Base-by-base conservation (phyloP, 306 rosid species). In the Fragaria iinumae region DNA sequence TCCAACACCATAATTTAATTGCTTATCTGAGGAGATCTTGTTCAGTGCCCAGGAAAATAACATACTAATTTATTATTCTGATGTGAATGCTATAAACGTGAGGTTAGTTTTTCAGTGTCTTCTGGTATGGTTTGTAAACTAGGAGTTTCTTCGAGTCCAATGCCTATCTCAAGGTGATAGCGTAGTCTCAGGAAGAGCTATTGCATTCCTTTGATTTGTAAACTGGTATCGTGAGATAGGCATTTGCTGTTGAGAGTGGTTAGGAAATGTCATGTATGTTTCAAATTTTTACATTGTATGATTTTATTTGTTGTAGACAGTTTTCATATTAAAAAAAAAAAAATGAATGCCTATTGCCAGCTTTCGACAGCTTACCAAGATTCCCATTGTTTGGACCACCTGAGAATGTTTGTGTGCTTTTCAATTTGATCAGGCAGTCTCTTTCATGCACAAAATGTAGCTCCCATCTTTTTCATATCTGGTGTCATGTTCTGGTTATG, bases 51-150 rank as follows among this genome's bases (percentile, higher is more conserved):
- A 45, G 62, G 76, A 73, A 73, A 73, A 75, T 80, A 43, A 77
- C 74, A 38, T 73, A 36, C 77, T 47, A 69, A 72, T 72, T 80
- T 77, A 82, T 80, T 78, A 55, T 62, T 80, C 75, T 63, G 62
- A 76, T 75, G 83, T 82, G 80, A 70, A 80, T 68, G 82, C 80
- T 67, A 80, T 21, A 68, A 80, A 79, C 82, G 53, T 79, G 79
- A 80, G 81, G 77, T 65, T 73, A 49, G 43, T 69, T 67, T 44
- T 66, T 38, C 48, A 73, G 80, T 77, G 79, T 76, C 71, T 48
- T 68, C 63, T 47, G 69, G 67, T 79, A 62, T 63, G 83, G 84
- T 64, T 81, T 87, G 87, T 91, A 86, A 74, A 83, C 83, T 75
- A 20, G 72, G 70, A 59, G 71, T 67, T 74, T 76, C 67, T 82